Base-by-base conservation (phyloP, 2,329 filamentous ascomycete genomes). In the Talaromyces sp. region DNA sequence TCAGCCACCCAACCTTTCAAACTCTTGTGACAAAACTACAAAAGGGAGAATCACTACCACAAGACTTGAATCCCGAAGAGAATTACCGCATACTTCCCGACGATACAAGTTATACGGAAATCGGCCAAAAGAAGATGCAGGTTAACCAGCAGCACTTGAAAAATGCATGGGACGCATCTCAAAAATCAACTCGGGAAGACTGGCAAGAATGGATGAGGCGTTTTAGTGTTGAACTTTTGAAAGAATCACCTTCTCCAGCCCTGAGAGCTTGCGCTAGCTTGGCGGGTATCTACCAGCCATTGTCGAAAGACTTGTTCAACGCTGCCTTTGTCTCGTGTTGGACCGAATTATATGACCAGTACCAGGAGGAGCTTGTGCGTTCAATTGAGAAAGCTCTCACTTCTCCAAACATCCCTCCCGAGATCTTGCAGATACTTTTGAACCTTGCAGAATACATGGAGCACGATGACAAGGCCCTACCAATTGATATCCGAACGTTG, bases 361-460 rank as follows among this genome's bases (percentile, higher is more conserved):
- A 96, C 70, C 95, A 98, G 71, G 94, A 99, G 72, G 95, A 99
- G 73, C 85, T 99, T 47, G 96, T 99, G 57, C 88, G 90, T 59
- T 96, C 96, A 28, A 96, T 99, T 58, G 95, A 99, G 75, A 92
- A 90, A 65, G 95, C 96, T 0, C 90, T 99, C 68, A 95, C 92
- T 60, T 98, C 94, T 3, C 90, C 94, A 58, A 94, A 97, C 68
- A 96, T 99, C 12, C 94, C 95, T 0, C 95, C 96, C 0, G 96
- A 99, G 75, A 89, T 99, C 66, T 82, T 99, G 8, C 94, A 96
- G 64, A 89, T 97, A 56, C 82, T 99, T 31, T 86, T 99, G 56
- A 99, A 99, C 71, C 83, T 99, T 57, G 95, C 95, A 27, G 95
- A 99, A 73, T 99, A 99, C 75, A 99, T 99, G 95, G 95, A 99